Conservation (phyloP, 2,329 filamentous ascomycete species). For the Aureobasidium mangrovei region DNA sequence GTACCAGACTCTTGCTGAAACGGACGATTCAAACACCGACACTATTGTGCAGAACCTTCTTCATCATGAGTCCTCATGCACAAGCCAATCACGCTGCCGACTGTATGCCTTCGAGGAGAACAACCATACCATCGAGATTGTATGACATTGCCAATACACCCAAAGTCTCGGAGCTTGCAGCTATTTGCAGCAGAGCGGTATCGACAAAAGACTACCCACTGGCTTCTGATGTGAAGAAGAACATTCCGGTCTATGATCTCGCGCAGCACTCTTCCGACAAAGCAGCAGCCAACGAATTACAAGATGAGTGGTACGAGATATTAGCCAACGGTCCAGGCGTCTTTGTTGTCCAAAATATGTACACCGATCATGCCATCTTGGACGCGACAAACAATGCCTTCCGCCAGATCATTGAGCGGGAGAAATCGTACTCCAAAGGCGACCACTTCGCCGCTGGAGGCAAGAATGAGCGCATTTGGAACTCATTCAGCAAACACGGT, state of each 20-base stretch:
- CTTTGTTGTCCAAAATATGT: conserved; percentile 48
- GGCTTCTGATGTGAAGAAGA: conserved; percentile 36
- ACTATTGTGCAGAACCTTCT: neutral
- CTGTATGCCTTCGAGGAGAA: neutral
- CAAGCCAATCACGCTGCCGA: neutral
- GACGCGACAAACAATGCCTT: conserved; percentile 42
- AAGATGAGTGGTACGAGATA: conserved; percentile 54
- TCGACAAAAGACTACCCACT: conserved; percentile 43
- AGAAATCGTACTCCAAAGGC: conserved; percentile 37
- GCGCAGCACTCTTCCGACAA: conserved; percentile 28
- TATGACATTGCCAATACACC: neutral
- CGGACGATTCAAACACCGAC: too few species aligned
- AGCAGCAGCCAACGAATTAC: conserved; percentile 33
- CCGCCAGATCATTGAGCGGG: conserved; percentile 39
- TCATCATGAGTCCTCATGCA: neutral
- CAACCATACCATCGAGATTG: neutral
- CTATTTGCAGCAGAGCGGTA: conserved; percentile 17
- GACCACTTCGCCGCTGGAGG: conserved; percentile 53
- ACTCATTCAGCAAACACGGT: conserved; percentile 55
- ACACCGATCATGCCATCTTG: conserved; percentile 36
- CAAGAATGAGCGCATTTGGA: conserved; percentile 56
- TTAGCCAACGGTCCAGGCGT: conserved; percentile 51
- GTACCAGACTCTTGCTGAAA: too few species aligned
- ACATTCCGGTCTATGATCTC: conserved; percentile 50
- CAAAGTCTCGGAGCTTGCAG: neutral